These are phyloP conservation scores for Fragaria nilgerrensis DNA, from an alignment of 306 rosid species.

Conservation along the genomic window DNA sequence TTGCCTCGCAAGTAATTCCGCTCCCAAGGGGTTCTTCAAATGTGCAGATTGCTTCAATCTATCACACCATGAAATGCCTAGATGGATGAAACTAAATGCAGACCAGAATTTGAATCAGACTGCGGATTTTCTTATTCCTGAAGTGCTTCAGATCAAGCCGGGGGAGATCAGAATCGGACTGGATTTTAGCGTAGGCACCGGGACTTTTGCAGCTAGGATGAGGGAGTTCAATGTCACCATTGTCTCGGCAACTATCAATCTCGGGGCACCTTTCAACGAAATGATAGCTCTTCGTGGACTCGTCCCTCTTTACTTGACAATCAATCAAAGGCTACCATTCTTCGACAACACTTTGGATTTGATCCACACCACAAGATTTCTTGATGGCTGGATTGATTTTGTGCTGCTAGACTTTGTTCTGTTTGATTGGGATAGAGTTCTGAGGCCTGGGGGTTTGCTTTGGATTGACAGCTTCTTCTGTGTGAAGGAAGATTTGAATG, in stretches of 20 bases:
- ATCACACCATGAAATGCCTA: slow-evolving; percentile 52
- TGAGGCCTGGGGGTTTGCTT: slow-evolving; percentile 76
- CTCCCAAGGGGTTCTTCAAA: slow-evolving; percentile 64
- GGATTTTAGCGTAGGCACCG: slow-evolving; percentile 77
- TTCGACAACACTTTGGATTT: slow-evolving; percentile 68
- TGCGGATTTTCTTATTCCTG: slow-evolving; percentile 51
- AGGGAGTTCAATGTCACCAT: slow-evolving; percentile 63
- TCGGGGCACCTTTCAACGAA: slow-evolving; percentile 79
- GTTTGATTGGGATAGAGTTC: slow-evolving; percentile 75
- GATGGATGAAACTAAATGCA: slow-evolving; percentile 46
- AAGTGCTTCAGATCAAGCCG: slow-evolving; percentile 52
- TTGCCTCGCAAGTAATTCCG: slow-evolving; percentile 48
- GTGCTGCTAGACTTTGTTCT: slow-evolving; percentile 66
- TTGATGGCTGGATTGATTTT: slow-evolving; percentile 78
- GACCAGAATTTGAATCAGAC: slow-evolving; percentile 26
- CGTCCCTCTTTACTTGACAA: slow-evolving; percentile 61
- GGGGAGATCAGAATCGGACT: slow-evolving; percentile 67
- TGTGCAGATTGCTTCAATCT: slow-evolving; percentile 75
- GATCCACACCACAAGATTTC: slow-evolving; percentile 77
- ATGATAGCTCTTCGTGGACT: slow-evolving; percentile 77
- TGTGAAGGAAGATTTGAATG: slow-evolving; percentile 60
- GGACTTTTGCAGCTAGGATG: slow-evolving; percentile 79
- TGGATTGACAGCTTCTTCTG: slow-evolving; percentile 84
- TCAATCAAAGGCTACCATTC: slow-evolving; percentile 72
- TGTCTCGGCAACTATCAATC: slow-evolving; percentile 59